Base-by-base conservation (phyloP, 805 yeast genomes). In the Yarrowia deformans region DNA sequence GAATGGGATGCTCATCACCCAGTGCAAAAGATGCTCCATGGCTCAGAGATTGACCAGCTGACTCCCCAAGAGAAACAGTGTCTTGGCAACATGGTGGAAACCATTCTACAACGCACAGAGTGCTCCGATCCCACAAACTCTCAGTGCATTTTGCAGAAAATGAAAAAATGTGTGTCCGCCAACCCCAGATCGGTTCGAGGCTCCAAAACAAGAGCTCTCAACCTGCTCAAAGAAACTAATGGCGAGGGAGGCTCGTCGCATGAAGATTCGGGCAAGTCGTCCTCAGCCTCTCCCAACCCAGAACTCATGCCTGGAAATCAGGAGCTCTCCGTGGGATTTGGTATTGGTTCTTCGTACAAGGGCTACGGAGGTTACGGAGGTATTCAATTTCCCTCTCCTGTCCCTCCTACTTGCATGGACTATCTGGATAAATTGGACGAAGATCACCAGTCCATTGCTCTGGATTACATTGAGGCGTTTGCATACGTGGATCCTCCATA, bases 1-100 rank as follows among this genome's bases (percentile, higher is more conserved):
- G 91, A 89, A 70, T 94, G 97, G 97, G 97, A 93, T 75, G 75
- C 78, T 3, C 72, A 80, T 18, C 97, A 93, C 76, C 97, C 98
- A 1, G 90, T 92, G 46, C 79, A 81, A 67, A 82, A 83, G 72
- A 78, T 90, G 68, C 81, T 84, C 34, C 77, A 80, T 34, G 80
- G 84, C n/a, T 77, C 79, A 37, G 72, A 78, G 74, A 74, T 79
- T n/a, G 76, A 71, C 19, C 70, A 72, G 72, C 70, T 70, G 46
- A 46, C 71, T 23, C 61, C 64, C n/a, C 73, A 45, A 10, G 77
- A 76, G 37, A 63, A 72, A 29, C 55, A 42, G 42, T 70, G 69
- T 55, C 56, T 75, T 8, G 70, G 61, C 8, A 35, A 64, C 37
- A 70, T 72, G 52, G 72, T 68, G 19, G 72, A 70, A 2, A 69